Percentiles rank a stretch among this genome's conserved stretches.
Evolutionary conservation across 352 stramenopile species (phyloP).

Genomic region (Phytophthora pistaciae): DNA sequence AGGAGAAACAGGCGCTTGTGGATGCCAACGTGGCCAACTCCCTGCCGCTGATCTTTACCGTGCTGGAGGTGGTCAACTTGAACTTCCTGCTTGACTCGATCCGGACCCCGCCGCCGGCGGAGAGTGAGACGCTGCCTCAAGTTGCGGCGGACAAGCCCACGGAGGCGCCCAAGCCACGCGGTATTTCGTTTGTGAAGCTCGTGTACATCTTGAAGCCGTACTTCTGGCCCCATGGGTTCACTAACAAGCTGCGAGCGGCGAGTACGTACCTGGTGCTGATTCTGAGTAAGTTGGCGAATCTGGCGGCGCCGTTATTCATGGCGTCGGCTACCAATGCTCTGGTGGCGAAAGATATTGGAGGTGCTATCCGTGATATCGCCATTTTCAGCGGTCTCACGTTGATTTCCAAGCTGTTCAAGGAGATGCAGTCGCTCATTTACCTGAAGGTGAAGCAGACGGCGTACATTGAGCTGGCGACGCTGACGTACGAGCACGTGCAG

Average conservation of each 20-base stretch:
- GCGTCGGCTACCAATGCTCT: constrained; percentile 94
- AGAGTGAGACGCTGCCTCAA: constrained; percentile 38
- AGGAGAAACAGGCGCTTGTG: constrained; percentile 60
- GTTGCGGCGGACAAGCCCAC: constrained; percentile 36
- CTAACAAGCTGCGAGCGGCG: constrained; percentile 83
- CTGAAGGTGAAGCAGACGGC: constrained; percentile 97
- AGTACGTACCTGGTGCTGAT: constrained; percentile 95
- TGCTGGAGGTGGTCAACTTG: constrained; percentile 85
- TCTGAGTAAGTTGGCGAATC: constrained; percentile 92
- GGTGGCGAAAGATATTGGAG: constrained; percentile 59
- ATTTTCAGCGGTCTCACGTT: constrained; percentile 90
- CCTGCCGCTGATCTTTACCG: constrained; percentile 85
- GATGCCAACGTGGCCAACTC: constrained; percentile 87
- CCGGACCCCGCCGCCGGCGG: constrained; percentile 31
- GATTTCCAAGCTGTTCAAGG: constrained; percentile 92
- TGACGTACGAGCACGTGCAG: constrained; percentile 97
- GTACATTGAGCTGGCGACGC: constrained; percentile 97
- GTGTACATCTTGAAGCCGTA: constrained; percentile 89
- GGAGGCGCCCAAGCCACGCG: constrained; percentile 46
- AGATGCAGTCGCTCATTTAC: constrained; percentile 96
- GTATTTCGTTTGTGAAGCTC: constrained; percentile 88
- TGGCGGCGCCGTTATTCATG: constrained; percentile 95
- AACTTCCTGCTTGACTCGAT: constrained; percentile 71
- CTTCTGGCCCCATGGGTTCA: constrained; percentile 83
- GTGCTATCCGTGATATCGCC: constrained; percentile 66